A percentile compares a stretch with the other conserved stretches of the same genome.
Conservation (phyloP, 2,329 filamentous ascomycete genomes). For the Microcyclosporella mali region DNA sequence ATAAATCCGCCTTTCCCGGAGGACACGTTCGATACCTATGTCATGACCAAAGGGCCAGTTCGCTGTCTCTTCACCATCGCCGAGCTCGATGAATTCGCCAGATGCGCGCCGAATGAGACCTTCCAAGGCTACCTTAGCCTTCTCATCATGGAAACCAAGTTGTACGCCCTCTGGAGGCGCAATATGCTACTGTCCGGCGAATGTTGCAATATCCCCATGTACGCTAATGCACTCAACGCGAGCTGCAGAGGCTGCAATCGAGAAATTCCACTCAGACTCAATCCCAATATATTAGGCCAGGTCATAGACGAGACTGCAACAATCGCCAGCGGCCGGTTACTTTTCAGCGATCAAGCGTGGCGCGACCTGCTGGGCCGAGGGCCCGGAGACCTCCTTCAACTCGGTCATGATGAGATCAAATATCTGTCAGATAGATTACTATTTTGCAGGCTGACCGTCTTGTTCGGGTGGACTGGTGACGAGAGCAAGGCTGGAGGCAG, state of each 20-base stretch:
- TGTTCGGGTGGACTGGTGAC: conserved; percentile 48
- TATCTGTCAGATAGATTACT: conserved; percentile 48
- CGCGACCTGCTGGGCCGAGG: conserved; percentile 42
- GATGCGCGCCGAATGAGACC: conserved; percentile 31
- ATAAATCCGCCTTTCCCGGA: conserved; percentile 44
- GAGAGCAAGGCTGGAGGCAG: conserved; percentile 27
- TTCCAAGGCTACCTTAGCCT: conserved; percentile 42
- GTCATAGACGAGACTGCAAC: conserved; percentile 52
- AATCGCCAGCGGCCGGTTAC: conserved; percentile 46
- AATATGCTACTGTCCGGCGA: conserved; percentile 43
- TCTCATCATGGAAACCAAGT: conserved; percentile 38
- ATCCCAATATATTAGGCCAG: conserved; percentile 39
- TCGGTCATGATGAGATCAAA: conserved; percentile 37
- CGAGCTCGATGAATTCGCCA: conserved; percentile 40
- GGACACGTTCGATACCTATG: conserved; percentile 29
- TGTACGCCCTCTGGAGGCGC: conserved; percentile 36
- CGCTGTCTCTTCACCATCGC: conserved; percentile 40
- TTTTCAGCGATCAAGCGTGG: conserved; percentile 52
- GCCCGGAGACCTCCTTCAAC: conserved; percentile 39
- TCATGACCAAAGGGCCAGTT: conserved; percentile 15
- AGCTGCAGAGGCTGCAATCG: conserved; percentile 40
- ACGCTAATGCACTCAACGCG: conserved; percentile 42
- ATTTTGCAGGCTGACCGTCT: conserved; percentile 48
- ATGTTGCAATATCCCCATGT: conserved; percentile 50
- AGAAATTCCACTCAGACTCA: conserved; percentile 34